phyloP scores from a whole-genome alignment of 2,329 filamentous ascomycete species.

The Sclerotinia glacialis region DNA sequence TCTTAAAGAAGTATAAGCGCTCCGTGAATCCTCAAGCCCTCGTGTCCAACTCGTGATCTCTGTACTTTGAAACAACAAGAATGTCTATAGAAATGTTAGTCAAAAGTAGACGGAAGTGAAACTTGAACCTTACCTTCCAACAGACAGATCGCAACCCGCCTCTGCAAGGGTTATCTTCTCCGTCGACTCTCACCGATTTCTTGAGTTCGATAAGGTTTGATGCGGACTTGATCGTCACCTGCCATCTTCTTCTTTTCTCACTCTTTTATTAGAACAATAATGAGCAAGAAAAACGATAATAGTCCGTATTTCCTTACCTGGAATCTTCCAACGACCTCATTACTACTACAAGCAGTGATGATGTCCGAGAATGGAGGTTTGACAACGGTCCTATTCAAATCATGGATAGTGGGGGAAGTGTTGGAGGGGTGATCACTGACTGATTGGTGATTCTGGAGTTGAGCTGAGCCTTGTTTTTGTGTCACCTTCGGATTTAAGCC shows the following conservation, averaged over 20 bases:
- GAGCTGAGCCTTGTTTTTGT: constrained; percentile 1
- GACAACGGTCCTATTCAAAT: not conserved
- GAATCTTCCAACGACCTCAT: constrained; percentile 57
- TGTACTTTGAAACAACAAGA: constrained; percentile 72
- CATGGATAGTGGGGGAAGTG: not conserved
- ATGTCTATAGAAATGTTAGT: constrained; percentile 53
- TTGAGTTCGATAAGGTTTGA: constrained; percentile 60
- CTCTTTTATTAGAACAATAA: constrained; percentile 26
- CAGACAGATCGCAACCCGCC: constrained; percentile 79
- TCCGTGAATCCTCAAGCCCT: constrained; percentile 64
- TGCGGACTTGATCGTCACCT: constrained; percentile 57
- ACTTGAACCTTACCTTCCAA: constrained; percentile 68
- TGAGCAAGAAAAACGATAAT: not conserved
- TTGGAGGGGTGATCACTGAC: not conserved
- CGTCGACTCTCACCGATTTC: constrained; percentile 60
- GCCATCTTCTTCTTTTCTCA: constrained; percentile 61
- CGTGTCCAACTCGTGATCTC: constrained; percentile 66
- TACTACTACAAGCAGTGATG: constrained; percentile 34
- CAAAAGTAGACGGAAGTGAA: constrained; percentile 1
- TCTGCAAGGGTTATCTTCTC: constrained; percentile 60
- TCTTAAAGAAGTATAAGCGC: constrained; percentile 68
- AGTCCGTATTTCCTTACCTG: constrained; percentile 43
- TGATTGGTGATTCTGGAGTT: too few relatives aligned
- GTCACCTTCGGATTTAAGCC: not conserved
- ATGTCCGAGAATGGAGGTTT: constrained; percentile 1